These are phyloP conservation scores for Elsinoe fawcettii DNA, from an alignment of 2,329 filamentous ascomycete species.

Conservation along the genomic window DNA sequence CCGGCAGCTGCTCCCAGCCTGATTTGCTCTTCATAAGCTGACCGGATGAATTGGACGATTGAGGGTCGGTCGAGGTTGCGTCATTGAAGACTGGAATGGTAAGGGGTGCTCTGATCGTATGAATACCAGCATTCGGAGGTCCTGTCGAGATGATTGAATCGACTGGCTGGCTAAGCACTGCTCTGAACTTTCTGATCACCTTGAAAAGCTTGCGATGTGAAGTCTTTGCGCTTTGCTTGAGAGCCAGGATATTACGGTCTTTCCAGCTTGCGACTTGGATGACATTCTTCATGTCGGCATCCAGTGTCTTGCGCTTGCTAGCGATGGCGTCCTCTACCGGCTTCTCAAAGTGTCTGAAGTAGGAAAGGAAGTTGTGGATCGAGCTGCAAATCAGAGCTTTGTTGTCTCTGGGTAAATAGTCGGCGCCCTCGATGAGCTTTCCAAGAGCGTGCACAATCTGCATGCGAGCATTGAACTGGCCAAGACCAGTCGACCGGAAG, in stretches of 20 bases:
- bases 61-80: neutral
- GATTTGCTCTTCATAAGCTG: constrained; percentile 18
- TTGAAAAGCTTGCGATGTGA: constrained; percentile 91
- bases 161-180: constrained; percentile 67
- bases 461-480: constrained; percentile 67
- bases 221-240: constrained; percentile 79
- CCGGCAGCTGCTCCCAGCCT: constrained; percentile 40
- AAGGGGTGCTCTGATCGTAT: neutral
- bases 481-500: constrained; percentile 68
- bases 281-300: constrained; percentile 90
- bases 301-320: constrained; percentile 64
- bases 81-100: neutral
- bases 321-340: constrained; percentile 57
- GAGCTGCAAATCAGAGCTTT: constrained; percentile 50
- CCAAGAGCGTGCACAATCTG: constrained; percentile 51
- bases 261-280: constrained; percentile 94
- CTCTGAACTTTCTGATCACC: constrained; percentile 81
- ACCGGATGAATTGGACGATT: neutral
- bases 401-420: neutral
- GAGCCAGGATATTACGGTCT: constrained; percentile 85
- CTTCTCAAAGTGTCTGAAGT: constrained; percentile 64
- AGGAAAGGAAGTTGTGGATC: constrained; percentile 66
- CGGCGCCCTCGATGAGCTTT: constrained; percentile 24
- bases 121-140: constrained; percentile 14
- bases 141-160: constrained; percentile 44